Base-by-base conservation (phyloP, 108 stramenopile species). In the Skeletonema tropicum region DNA sequence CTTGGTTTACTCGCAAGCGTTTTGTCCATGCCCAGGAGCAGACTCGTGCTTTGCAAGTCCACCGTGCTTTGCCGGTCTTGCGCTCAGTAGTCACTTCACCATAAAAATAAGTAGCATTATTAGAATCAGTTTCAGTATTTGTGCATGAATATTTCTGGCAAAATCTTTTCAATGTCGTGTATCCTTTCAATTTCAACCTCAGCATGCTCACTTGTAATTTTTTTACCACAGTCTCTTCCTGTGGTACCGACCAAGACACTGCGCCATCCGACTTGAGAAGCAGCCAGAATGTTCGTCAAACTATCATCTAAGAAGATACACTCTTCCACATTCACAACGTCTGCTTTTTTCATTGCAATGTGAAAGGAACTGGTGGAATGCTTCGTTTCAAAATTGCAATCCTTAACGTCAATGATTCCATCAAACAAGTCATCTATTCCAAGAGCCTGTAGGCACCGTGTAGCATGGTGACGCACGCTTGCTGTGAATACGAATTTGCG, bases 401-500 rank as follows among this genome's bases (percentile, higher is more conserved):
- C 35, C 46, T 91, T 91, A 23, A 74, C 71, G 45, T 87, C 86
- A 49, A 87, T 83, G 42, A 87, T 74, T 26, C 62, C 77, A n/a
- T 66, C 71, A 70, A 92, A 92, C 3, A 79, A 38, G 60, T 88
- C 87, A 29, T 74, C 75, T 61, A 92, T 78, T 2, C 91, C 91
- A 14, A 92, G 63, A 14, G 84, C 83, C 62, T 70, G 19, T 1
- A 92, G 55, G 60, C 91, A 92, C 3, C 84, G 73, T 35, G 68
- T 58, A 12, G 91, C 89, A 76, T 92, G 91, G 49, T 83, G 35
- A 12, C 60, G 57, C 3, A 88, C 85, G 70, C 74, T 76, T 25
- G 91, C 91, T 5, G 91, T 92, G 64, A 92, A 92, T 23, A 89
- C 71, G 64, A 73, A 91, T 41, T 82, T 83, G 14, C 86, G 83